Evolutionary conservation across 352 stramenopile species (phyloP).

Genomic region (Achlya hypogyna): DNA sequence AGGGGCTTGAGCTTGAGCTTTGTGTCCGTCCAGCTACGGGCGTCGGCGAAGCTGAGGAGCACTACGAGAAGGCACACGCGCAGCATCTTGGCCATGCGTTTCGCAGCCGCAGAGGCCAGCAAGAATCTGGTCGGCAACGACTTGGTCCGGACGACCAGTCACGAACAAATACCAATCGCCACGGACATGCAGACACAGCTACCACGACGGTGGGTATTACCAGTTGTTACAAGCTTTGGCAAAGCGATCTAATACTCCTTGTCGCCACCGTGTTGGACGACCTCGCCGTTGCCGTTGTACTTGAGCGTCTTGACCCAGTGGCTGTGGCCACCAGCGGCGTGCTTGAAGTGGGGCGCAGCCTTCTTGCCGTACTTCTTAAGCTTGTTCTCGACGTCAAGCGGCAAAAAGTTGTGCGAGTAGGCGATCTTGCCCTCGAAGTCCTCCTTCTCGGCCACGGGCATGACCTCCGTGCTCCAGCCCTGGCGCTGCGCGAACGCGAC

Average conservation of each 20-base stretch:
- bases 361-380: constrained; percentile 80
- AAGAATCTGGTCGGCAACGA: no score
- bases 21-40: no score
- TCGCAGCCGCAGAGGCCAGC: no score
- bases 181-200: no score
- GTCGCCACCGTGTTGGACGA: constrained; percentile 55
- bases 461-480: constrained; percentile 76
- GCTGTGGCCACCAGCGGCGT: constrained; percentile 61
- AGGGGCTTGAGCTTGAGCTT: no score
- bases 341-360: constrained; percentile 57
- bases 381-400: constrained; percentile 53
- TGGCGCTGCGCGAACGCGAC: constrained; percentile 76
- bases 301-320: constrained; percentile 86
- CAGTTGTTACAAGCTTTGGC: neutral
- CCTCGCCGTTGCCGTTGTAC: constrained; percentile 73
- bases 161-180: no score
- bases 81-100: no score
- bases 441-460: constrained; percentile 56
- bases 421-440: constrained; percentile 71
- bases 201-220: neutral
- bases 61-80: no score
- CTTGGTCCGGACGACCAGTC: no score
- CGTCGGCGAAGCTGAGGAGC: no score
- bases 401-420: constrained; percentile 84
- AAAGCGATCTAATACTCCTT: neutral